Percentiles rank a stretch among this genome's conserved stretches.
Conservation (phyloP, 345 rosid species). For the Lagerstroemia speciosa region DNA sequence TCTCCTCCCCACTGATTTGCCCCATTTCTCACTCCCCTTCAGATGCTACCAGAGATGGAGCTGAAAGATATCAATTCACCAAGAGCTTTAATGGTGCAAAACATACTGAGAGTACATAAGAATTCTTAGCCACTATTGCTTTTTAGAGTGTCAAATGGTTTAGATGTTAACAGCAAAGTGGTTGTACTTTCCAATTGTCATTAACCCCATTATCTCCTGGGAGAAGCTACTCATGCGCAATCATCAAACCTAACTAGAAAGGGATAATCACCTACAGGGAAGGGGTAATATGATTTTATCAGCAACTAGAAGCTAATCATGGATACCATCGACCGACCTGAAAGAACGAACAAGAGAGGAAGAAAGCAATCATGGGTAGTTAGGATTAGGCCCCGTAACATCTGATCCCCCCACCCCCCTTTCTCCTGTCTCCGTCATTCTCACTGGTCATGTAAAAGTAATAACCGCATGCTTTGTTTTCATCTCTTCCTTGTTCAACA, state of each 20-base stretch:
- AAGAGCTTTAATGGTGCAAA: constrained; percentile 3
- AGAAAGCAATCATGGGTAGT: constrained; percentile 13
- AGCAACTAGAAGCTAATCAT: constrained; percentile 29
- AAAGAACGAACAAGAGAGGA: background rate
- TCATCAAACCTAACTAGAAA: constrained; percentile 43
- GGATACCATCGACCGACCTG: background rate
- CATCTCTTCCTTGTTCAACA: constrained; percentile 20
- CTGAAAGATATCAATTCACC: constrained; percentile 16
- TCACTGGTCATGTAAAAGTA: constrained; percentile 6
- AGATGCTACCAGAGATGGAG: constrained; percentile 14
- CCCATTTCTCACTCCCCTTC: constrained; percentile 42
- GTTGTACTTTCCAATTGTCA: constrained; percentile 30
- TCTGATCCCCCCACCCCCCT: constrained; percentile 2
- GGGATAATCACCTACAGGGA: constrained; percentile 24
- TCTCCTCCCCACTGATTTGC: constrained; percentile 65
- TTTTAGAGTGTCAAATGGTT: constrained; percentile 26
- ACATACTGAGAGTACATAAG: background rate
- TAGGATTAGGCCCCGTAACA: constrained; percentile 20
- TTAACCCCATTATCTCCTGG: constrained; percentile 23
- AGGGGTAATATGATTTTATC: constrained; percentile 25
- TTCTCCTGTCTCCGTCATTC: constrained; percentile 1
- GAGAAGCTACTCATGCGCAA: constrained; percentile 33
- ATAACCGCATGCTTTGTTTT: constrained; percentile 4
- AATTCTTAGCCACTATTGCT: constrained; percentile 20
- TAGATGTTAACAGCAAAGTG: constrained; percentile 30